A percentile compares a stretch with the other conserved stretches of the same genome.
phyloP scores from a whole-genome alignment of 2,329 filamentous ascomycete genomes.

The Hypoxylon sp. region DNA sequence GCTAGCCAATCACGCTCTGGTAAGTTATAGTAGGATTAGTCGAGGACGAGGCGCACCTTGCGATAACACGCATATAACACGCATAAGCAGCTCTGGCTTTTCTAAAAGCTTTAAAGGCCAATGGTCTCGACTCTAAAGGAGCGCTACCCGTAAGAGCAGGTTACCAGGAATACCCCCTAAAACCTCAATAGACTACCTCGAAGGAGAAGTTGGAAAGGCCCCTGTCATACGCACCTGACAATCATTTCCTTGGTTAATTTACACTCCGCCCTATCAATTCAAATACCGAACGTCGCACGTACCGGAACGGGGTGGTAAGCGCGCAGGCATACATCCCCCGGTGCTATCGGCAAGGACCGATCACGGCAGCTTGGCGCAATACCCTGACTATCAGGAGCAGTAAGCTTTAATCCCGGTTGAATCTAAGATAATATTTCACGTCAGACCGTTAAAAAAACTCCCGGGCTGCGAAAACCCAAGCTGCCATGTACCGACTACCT shows the following conservation, averaged over 20 bases:
- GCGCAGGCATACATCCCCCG: conserved; percentile 21
- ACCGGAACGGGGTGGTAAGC: conserved; percentile 33
- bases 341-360: conserved; percentile 34
- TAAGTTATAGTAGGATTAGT: conserved; percentile 28
- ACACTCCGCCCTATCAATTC: conserved; percentile 30
- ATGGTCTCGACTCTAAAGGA: conserved; percentile 31
- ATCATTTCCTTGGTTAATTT: conserved; percentile 24
- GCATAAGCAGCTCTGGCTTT: conserved; percentile 12
- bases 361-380: conserved; percentile 38
- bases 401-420: conserved; percentile 21
- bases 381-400: conserved; percentile 31
- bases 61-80: conserved; percentile 3
- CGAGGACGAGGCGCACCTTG: conserved; percentile 7
- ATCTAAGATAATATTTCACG: conserved; percentile 9
- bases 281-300: conserved; percentile 23
- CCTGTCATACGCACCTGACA: conserved; percentile 35
- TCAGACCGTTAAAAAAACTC: conserved; percentile 6
- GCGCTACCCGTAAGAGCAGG: conserved; percentile 28
- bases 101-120: conserved; percentile 23
- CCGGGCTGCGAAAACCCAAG: conserved; percentile 12
- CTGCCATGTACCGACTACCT: conserved; percentile 28
- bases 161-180: conserved; percentile 19
- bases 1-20: conserved; percentile 22
- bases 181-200: conserved; percentile 21
- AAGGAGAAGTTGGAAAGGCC: conserved; percentile 40